Conservation (phyloP, 257 asterid genomes). For the Lycium ferocissimum region DNA sequence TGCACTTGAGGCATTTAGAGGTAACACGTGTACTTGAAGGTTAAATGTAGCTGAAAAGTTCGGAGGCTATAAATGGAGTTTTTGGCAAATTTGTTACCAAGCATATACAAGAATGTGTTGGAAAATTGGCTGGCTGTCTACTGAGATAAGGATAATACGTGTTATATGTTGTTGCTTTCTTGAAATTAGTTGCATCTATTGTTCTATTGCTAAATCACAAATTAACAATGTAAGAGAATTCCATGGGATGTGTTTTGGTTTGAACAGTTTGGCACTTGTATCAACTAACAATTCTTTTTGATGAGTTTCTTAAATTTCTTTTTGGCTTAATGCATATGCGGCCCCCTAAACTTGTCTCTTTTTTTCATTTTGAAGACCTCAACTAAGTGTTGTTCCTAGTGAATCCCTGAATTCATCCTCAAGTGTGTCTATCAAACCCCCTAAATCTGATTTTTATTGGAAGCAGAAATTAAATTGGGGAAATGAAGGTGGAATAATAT, state of each 20-base stretch:
- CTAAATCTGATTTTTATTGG: too few species aligned
- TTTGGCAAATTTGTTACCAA: not conserved
- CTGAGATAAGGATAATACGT: not conserved
- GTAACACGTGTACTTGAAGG: not conserved
- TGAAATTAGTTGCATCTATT: not conserved
- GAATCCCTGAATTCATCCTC: too few species aligned
- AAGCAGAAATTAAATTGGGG: too few species aligned
- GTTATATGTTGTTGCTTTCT: not conserved
- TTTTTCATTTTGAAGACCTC: too few species aligned
- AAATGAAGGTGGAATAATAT: too few species aligned
- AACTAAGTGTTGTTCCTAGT: too few species aligned
- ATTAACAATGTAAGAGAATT: not conserved
- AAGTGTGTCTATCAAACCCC: too few species aligned
- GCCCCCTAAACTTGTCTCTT: too few species aligned
- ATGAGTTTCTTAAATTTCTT: not conserved
- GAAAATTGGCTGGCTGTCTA: not conserved
- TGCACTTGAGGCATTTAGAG: not conserved
- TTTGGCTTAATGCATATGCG: too few species aligned
- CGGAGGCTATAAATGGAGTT: constrained; percentile 10
- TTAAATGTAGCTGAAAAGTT: not conserved
- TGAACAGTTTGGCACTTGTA: not conserved
- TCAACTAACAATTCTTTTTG: not conserved
- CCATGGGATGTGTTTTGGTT: not conserved
- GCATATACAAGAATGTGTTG: too few species aligned
- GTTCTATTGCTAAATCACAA: not conserved